Evolutionary conservation across 495 filamentous ascomycete genomes (phyloP), one percentile per base, ranked within the genome.

Genomic region (Aspergillus cavernicola): DNA sequence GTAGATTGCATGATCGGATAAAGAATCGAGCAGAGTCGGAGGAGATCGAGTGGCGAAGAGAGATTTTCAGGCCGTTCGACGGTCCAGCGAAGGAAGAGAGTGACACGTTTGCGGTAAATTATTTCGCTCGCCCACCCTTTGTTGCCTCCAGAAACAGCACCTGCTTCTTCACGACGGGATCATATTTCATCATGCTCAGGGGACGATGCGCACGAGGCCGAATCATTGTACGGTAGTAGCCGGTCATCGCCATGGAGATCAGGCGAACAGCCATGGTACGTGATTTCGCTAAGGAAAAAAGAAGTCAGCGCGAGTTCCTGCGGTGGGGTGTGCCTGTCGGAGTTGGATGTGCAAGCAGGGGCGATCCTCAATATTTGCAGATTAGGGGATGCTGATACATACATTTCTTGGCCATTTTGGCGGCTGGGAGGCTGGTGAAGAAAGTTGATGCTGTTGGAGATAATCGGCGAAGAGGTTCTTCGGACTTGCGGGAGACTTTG

Each of bases 131-230:
- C 53, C 77, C 77, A 51, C 77, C 74, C 60, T 87, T 85, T 59
- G 92, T 95, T 73, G 88, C 84, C 72, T 97, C 92, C 23, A 96
- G 80, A 71, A 97, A 97, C 3, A 97, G 79, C 37, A 97, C 92
- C 74, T 92, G 82, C 75, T 90, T 91, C 90, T 71, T 89, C 88
- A 95, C 88, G 62, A 99, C 88, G 52, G 95, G 95, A 73, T 99
- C 95, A 69, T 99, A 97, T 75, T 99, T 99, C 58, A 97, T 78
- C 91, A 97, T 95, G 73, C 88, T 92, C 70, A 97, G 80, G 32
- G 95, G 93, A 33, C 85, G 76, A 52, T 92, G 79, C 20, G 78
- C 75, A 44, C 95, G 85, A 13, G 92, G 91, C 26, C 95, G 87
- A 48, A 87, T 79, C 67, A 91, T 80, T 49, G 89, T 95, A 68